Base-by-base conservation (phyloP, 371 early-diverging fungal genomes). In the Mucor indicus region DNA sequence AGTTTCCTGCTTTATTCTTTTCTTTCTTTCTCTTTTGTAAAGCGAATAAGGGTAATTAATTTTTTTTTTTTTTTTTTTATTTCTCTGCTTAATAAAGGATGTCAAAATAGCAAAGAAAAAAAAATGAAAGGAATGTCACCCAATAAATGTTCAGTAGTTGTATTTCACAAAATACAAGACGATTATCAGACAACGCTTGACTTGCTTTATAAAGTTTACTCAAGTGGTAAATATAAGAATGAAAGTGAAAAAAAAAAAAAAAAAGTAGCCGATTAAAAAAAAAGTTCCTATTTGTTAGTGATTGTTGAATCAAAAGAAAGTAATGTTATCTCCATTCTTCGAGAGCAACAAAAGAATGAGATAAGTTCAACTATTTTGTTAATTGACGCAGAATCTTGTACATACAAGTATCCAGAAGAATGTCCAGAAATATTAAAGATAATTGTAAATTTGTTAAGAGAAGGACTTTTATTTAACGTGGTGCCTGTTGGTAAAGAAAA, bases 371-470 rank as follows among this genome's bases (percentile, higher is more conserved):
- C 51, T n/a, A 30, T 60, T 11, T 48, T 60, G 23, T 38, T 60
- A 23, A 60, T 60, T 22, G 55, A 60, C 40, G 50, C 46, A 6
- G 60, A 50, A 12, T 48, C 60, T 3, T 55, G 55, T 22, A 10
- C 15, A 13, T 42, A 24, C 27, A 27, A 17, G 1, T 20, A 13
- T 22, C 13, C n/a, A 6, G 45, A 51, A 7, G 60, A 55, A 8
- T 60, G 60, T 33, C 60, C 60, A 12, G 51, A 50, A 38, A 23
- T 60, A 19, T 29, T 60, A 11, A 21, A 50, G 23, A 38, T 39
- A n/a, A 48, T 48, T 21, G 60, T 60, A 24, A 21, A 20, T 4
- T 24, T 54, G 1, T 27, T 60, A 12, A 40, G 24, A 24, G 41
- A 60, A 42, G 47, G 44, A 2, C 0, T 40, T 19, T n/a, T 60